Evolutionary conservation across 1,284 basidiomycete species (phyloP), one percentile per base, ranked within the genome.

Genomic region (Trichosporon sp.): DNA sequence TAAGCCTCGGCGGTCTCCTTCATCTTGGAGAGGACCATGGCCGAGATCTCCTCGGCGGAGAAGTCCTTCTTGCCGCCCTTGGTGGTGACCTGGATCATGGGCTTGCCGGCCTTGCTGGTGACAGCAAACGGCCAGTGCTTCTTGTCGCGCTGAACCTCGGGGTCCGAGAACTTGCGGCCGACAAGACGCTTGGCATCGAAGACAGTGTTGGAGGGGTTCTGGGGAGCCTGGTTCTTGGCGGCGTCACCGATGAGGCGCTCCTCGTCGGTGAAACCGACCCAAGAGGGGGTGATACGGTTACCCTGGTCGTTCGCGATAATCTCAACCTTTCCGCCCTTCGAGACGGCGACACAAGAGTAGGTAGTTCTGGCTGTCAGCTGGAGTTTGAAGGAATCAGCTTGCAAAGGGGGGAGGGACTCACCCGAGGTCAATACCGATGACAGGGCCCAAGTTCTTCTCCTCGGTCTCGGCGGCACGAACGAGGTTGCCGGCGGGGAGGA

Each of bases 151-250:
- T 98, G 95, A 62, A 98, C 95, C 84, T 98, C 95, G 35, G 81
- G 73, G 78, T 86, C 85, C 70, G 77, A 81, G 81, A 84, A 86
- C 76, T 84, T 83, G 77, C 85, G 84, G 62, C 86, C 86, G 81
- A 98, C 96, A 73, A 98, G 89, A 86, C 95, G 95, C 84, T 98
- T 98, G 72, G 95, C 94, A 84, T 98, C 95, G 80, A 98, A 98
- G 76, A 97, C 91, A 11, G 95, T 98, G 86, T 98, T 98, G 82
- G 89, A 85, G 27, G 95, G 94, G 85, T 96, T 96, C 82, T 81
- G 84, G 68, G 85, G 82, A 72, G 83, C 84, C 83, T 97, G 93
- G 85, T 97, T 97, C 86, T 94, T 96, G 74, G 94, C 94, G 76
- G 95, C 94, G 86, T 97, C 95, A 65, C 82, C 82, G 70, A 83